Percentiles rank a stretch among this genome's conserved stretches.
phyloP scores from a whole-genome alignment of 2,329 filamentous ascomycete genomes.

The Cercospora zeina region DNA sequence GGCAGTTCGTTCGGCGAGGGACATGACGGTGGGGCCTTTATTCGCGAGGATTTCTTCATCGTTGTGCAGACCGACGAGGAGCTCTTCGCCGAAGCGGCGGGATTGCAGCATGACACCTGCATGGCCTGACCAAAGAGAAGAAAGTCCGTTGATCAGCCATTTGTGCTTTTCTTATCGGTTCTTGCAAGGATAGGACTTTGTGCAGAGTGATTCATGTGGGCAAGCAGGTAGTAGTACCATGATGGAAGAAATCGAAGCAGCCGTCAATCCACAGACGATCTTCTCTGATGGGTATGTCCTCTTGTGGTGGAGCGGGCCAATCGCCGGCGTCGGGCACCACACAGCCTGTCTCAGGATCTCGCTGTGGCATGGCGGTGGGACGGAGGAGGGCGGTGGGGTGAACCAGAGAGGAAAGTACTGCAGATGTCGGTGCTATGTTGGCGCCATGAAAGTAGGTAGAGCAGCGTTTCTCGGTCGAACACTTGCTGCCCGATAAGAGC shows the following conservation, averaged over 20 bases:
- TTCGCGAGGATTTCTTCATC: slow-evolving; percentile 95
- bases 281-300: slow-evolving; percentile 58
- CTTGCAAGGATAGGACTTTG: background rate
- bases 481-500: background rate
- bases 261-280: slow-evolving; percentile 96
- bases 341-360: slow-evolving; percentile 39
- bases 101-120: slow-evolving; percentile 96
- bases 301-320: slow-evolving; percentile 66
- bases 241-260: slow-evolving; percentile 99
- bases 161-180: background rate
- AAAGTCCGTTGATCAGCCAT: slow-evolving; percentile 25
- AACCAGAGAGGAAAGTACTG: background rate
- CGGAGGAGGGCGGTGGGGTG: background rate
- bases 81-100: slow-evolving; percentile 81
- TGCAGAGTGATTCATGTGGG: background rate
- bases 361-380: slow-evolving; percentile 24
- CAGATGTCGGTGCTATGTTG: background rate
- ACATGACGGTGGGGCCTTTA: slow-evolving; percentile 98
- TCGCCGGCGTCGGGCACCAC: slow-evolving; percentile 55
- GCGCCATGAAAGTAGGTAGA: background rate
- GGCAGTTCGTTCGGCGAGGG: slow-evolving; percentile 81
- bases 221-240: slow-evolving; percentile 51
- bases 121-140: slow-evolving; percentile 56
- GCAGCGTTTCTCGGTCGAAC: background rate
- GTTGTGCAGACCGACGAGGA: slow-evolving; percentile 90